A percentile compares a stretch with the other conserved stretches of the same genome.
These are phyloP conservation scores for Dictyostelium intermedium DNA, from an alignment of 78 protist genomes.

Conservation along the genomic window DNA sequence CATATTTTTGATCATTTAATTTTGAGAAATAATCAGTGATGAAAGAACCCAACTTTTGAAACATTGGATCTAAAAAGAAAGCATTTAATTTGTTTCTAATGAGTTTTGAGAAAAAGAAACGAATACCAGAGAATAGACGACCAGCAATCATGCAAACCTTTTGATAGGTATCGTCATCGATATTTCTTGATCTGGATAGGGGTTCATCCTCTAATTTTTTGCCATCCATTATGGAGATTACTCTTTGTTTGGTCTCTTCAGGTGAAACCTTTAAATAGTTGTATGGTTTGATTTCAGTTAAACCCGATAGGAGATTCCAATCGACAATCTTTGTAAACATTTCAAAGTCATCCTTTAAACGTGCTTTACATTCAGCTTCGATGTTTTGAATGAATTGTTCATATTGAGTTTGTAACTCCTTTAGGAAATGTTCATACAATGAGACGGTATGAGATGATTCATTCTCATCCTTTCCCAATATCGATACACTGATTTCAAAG, in stretches of 20 bases:
- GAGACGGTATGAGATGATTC: conserved; percentile 38
- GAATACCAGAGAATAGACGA: conserved; percentile 81
- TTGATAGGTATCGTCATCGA: conserved; percentile 63
- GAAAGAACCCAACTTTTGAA: conserved; percentile 47
- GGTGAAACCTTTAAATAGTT: conserved; percentile 72
- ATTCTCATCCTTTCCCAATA: conserved; percentile 41
- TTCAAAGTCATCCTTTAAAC: conserved; percentile 82
- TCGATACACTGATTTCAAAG: conserved; percentile 61
- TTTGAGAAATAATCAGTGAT: conserved; percentile 72
- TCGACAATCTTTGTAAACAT: conserved; percentile 87
- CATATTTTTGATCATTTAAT: conserved; percentile 62
- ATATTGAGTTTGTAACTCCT: conserved; percentile 23
- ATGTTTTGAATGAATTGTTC: conserved; percentile 65
- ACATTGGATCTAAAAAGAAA: conserved; percentile 88
- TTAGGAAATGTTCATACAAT: conserved; percentile 58
- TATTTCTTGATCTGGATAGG: conserved; percentile 16
- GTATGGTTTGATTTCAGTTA: conserved; percentile 57
- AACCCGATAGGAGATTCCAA: conserved; percentile 78
- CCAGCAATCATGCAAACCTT: conserved; percentile 74
- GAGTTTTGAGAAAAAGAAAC: conserved; percentile 79
- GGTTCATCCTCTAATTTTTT: conserved; percentile 10
- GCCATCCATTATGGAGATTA: conserved; percentile 64
- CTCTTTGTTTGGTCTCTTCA: conserved; percentile 84
- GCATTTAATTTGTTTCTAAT: conserved; percentile 87
- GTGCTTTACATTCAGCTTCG: conserved; percentile 43